Evolutionary conservation across 2,329 filamentous ascomycete genomes (phyloP).

Genomic region (Pseudopithomyces maydicus): DNA sequence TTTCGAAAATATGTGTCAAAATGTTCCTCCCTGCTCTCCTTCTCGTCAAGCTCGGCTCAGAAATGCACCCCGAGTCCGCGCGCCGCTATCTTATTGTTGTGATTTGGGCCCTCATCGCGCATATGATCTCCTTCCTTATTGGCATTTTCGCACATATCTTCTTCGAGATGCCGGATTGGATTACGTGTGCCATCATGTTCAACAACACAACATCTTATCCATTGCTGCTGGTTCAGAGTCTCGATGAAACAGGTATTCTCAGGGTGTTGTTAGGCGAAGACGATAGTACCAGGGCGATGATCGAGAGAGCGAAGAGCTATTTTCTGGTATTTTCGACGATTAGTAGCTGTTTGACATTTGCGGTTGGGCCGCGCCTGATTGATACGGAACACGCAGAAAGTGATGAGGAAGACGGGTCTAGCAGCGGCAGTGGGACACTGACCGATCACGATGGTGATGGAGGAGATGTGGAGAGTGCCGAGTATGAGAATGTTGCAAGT

Average conservation of each 20-base stretch:
- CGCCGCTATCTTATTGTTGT: conserved; percentile 55
- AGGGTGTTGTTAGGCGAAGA: conserved; percentile 50
- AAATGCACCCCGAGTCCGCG: conserved; percentile 53
- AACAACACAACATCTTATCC: conserved; percentile 62
- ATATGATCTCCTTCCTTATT: conserved; percentile 53
- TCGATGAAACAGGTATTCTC: conserved; percentile 63
- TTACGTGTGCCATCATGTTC: conserved; percentile 59
- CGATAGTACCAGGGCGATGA: conserved; percentile 50
- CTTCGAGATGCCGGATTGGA: conserved; percentile 58
- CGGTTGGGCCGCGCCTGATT: conserved; percentile 64
- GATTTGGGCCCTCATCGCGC: conserved; percentile 57
- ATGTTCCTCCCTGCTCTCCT: conserved; percentile 60
- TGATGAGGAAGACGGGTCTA: conserved; percentile 18
- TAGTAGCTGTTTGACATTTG: conserved; percentile 66
- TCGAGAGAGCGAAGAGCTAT: conserved; percentile 66
- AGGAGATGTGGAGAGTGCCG: conserved; percentile 12
- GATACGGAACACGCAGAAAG: conserved; percentile 46
- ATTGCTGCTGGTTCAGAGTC: conserved; percentile 55
- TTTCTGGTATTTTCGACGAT: conserved; percentile 69
- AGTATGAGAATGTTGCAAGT: conserved; percentile 1
- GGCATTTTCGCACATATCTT: conserved; percentile 49
- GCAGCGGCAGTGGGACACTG: not conserved
- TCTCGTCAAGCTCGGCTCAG: conserved; percentile 57
- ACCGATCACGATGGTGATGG: conserved; percentile 2
- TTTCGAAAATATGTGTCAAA: conserved; percentile 58